Evolutionary conservation across 2,329 filamentous ascomycete species (phyloP), one percentile per base, ranked within the genome.

Genomic region (Aureobasidium sp.): DNA sequence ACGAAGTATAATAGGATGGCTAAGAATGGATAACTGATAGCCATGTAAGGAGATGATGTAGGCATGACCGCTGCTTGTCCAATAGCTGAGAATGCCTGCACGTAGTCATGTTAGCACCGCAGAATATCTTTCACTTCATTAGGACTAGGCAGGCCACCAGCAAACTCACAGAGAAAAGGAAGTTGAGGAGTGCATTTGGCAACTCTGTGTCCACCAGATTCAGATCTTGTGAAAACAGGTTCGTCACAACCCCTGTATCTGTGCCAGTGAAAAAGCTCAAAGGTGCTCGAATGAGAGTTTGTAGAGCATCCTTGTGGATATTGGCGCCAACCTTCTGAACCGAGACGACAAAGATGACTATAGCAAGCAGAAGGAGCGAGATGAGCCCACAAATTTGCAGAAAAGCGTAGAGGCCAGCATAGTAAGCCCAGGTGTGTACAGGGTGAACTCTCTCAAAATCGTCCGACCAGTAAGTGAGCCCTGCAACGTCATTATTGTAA

Each of bases 161-260:
- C 44, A 34, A 3, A 36, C 50, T 53, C 6, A 61, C 51, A n/a
- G 48, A 27, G 2, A 63, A 57, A 7, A 62, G 37, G 5, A 50
- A 50, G 44, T 64, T 62, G 7, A 62, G 32, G 12, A 60, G 27
- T 23, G 57, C 62, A 27, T 61, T 60, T 5, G 64, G 41, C 20
- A 80, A 66, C 50, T 77, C 73, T 64, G 71, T 75, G 50, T 80
- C 78, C 13, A 80, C 76, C 20, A 80, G 67, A 58, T 74, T 70
- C 3, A 80, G 68, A 68, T 80, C 78, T 64, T 79, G 77, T 20
- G 73, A 75, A 66, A 80, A 80, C n/a, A 76, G 69, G 62, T 80
- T 80, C 12, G 62, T 61, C 15, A 62, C 36, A 26, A 53, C 52
- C 20, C 63, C 63, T 34, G 66, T 56, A 5, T 58, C 52, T 26